Evolutionary conservation across 345 rosid species (phyloP).

Genomic region (Eucalyptus fibrosa): DNA sequence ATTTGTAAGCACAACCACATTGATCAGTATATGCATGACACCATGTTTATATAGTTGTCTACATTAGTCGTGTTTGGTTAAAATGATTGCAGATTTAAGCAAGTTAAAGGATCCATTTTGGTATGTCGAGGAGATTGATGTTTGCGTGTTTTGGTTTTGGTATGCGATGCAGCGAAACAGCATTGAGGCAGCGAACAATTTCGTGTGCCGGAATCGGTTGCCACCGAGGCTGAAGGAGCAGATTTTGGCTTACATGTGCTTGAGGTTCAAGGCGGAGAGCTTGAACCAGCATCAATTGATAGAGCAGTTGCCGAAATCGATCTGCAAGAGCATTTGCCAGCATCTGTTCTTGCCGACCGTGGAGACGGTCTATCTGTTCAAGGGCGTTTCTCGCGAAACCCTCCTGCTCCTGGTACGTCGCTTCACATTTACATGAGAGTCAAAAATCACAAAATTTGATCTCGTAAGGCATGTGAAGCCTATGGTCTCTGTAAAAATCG

Average conservation of each 20-base stretch:
- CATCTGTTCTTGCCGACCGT: slow-evolving; percentile 73
- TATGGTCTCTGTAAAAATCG: background rate
- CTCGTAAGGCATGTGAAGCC: background rate
- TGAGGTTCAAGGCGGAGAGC: slow-evolving; percentile 86
- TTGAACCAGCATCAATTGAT: slow-evolving; percentile 74
- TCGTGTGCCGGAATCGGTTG: slow-evolving; percentile 60
- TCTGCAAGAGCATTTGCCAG: slow-evolving; percentile 76
- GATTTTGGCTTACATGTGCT: slow-evolving; percentile 86
- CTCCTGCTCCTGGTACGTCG: slow-evolving; percentile 47
- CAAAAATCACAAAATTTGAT: background rate
- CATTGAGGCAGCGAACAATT: slow-evolving; percentile 69
- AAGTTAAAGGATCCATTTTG: background rate
- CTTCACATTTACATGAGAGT: background rate
- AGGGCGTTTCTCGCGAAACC: slow-evolving; percentile 47
- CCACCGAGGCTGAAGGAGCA: slow-evolving; percentile 72
- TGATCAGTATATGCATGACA: background rate
- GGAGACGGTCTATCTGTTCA: slow-evolving; percentile 65
- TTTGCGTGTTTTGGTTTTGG: background rate
- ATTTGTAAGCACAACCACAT: slow-evolving; percentile 35
- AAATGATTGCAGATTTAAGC: background rate
- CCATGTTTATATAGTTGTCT: background rate
- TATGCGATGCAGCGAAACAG: slow-evolving; percentile 61
- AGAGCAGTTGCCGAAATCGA: slow-evolving; percentile 87
- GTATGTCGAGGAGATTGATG: background rate
- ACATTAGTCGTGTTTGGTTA: background rate